Evolutionary conservation across 805 yeast species (phyloP), one percentile per base, ranked within the genome.

Genomic region (Dipodascus geniculatus): DNA sequence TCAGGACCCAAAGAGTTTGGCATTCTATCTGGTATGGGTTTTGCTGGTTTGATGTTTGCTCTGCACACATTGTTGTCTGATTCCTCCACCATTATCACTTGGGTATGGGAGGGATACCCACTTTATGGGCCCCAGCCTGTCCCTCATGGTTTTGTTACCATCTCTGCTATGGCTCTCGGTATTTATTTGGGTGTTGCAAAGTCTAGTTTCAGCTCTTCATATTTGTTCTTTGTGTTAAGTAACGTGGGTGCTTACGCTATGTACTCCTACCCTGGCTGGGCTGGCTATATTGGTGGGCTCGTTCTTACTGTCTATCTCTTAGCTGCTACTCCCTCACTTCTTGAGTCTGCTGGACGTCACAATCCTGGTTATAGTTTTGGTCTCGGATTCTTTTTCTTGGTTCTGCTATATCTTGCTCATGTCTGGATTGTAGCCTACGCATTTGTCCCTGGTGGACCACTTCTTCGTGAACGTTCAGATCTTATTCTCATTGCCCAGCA

Each of bases 401-500:
- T 82, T 51, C 50, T 84, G 2, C 65, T 87, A 38, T 74, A 83
- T 23, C 74, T 93, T 57, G 95, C 85, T 3, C 91, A 89, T 67
- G 95, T 91, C 51, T 91, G 98, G 98, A 83, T 85, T 48, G 98
- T 93, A 49, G 99, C 99, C 0, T 93, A 93, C 68, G 98, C 99
- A 0, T 93, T 93, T 71, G 99, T 93, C 49, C 99, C 99, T 9
- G 90, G 87, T 56, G 99, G 99, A 6, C 83, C 84, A 65, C 56
- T 85, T 22, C 73, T 93, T 51, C 79, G 99, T 64, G 99, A 93
- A 68, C 79, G 96, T 66, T 83, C 93, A 1, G 96, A 88, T 66
- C 68, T 85, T 49, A 78, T 93, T 1, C 68, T 89, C 48, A 76
- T 76, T 3, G 57, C 71, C 6, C 80, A 93, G 16, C 79, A 82